A percentile compares a stretch with the other conserved stretches of the same genome.
Conservation (phyloP, 2,329 filamentous ascomycete species). For the Fusarium oligoseptatum region DNA sequence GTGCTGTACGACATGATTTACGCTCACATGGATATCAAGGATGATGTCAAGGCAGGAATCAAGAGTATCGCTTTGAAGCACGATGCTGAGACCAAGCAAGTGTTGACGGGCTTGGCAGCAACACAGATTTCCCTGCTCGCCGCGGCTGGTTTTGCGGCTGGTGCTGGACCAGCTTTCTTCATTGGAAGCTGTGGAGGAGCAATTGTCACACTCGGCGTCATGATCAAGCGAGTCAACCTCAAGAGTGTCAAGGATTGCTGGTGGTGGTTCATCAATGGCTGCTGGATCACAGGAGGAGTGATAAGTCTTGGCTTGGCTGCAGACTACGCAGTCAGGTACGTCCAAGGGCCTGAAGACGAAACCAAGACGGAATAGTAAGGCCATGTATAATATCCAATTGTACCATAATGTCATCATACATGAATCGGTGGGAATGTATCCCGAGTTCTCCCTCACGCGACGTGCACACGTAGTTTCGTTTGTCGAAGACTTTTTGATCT, state of each 20-base stretch:
- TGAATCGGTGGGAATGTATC: constrained; percentile 16
- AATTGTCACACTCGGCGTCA: constrained; percentile 69
- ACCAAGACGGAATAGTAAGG: constrained; percentile 11
- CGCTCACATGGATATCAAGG: constrained; percentile 90
- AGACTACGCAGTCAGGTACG: constrained; percentile 70
- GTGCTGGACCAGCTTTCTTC: constrained; percentile 78
- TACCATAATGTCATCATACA: constrained; percentile 34
- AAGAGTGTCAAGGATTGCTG: constrained; percentile 77
- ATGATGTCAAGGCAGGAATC: constrained; percentile 88
- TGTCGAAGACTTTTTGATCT: constrained; percentile 53
- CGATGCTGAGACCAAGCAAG: constrained; percentile 80
- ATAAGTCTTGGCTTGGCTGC: constrained; percentile 70
- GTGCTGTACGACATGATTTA: constrained; percentile 94
- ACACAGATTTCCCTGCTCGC: constrained; percentile 78
- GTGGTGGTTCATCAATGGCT: constrained; percentile 83
- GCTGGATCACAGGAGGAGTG: constrained; percentile 75
- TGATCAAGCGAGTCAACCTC: constrained; percentile 77
- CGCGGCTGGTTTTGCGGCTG: constrained; percentile 75
- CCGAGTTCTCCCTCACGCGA: constrained; percentile 29
- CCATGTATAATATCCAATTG: constrained; percentile 36
- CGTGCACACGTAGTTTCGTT: constrained; percentile 37
- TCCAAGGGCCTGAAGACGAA: constrained; percentile 47
- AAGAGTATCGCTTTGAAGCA: constrained; percentile 89
- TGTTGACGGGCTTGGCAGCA: constrained; percentile 77
- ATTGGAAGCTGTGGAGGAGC: constrained; percentile 76